Evolutionary conservation across 2,329 filamentous ascomycete species (phyloP).

Genomic region (Colletotrichum sp.): DNA sequence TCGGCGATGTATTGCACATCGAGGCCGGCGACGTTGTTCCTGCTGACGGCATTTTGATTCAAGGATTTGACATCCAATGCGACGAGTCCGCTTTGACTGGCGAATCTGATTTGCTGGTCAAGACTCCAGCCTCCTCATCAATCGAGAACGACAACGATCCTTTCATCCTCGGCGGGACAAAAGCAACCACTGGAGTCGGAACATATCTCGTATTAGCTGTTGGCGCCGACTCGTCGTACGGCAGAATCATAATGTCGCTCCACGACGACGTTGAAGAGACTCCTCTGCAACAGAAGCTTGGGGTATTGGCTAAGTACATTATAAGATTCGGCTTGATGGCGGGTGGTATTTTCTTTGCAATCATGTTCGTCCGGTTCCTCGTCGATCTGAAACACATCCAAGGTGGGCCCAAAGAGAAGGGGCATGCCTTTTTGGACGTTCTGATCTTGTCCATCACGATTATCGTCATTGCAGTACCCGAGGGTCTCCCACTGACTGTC

Average conservation of each 20-base stretch:
- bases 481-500: too few species aligned
- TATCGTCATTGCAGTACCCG: too few species aligned
- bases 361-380: too few species aligned
- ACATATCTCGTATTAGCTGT: not conserved
- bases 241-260: not conserved
- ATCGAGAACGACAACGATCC: constrained; percentile 52
- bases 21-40: constrained; percentile 73
- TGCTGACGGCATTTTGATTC: constrained; percentile 72
- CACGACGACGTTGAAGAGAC: not conserved
- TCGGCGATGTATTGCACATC: constrained; percentile 63
- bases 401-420: too few species aligned
- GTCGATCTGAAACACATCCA: too few species aligned
- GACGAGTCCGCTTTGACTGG: constrained; percentile 77
- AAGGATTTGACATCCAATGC: constrained; percentile 59
- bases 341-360: not conserved
- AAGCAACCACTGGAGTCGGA: not conserved
- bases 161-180: constrained; percentile 62
- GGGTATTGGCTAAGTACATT: not conserved
- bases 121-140: constrained; percentile 57
- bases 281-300: not conserved
- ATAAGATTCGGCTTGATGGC: not conserved
- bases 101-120: constrained; percentile 75
- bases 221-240: not conserved
- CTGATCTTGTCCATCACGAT: too few species aligned
- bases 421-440: too few species aligned